A percentile compares a stretch with the other conserved stretches of the same genome.
These are phyloP conservation scores for Veloboletus limbatus DNA, from an alignment of 1,284 basidiomycete genomes.

Conservation along the genomic window DNA sequence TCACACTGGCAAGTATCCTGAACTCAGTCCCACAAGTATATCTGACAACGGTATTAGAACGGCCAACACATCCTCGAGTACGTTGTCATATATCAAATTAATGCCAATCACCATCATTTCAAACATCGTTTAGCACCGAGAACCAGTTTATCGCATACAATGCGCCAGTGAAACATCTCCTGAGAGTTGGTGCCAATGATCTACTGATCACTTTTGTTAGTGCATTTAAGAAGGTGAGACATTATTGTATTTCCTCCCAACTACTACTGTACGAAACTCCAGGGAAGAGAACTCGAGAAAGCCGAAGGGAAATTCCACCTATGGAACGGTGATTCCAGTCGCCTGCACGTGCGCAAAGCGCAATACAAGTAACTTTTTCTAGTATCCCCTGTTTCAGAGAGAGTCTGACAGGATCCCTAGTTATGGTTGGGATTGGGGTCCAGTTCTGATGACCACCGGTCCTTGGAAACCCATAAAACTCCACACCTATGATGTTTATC, in stretches of 20 bases:
- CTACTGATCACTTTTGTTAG: slow-evolving; percentile 72
- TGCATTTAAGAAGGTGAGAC: slow-evolving; percentile 64
- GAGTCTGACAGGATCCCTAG: slow-evolving; percentile 37
- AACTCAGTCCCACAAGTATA: not conserved
- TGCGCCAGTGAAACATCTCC: slow-evolving; percentile 49
- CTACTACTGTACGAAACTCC: slow-evolving; percentile 3
- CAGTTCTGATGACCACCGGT: slow-evolving; percentile 72
- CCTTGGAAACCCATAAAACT: slow-evolving; percentile 78
- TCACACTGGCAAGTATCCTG: slow-evolving; percentile 55
- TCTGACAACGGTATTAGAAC: slow-evolving; percentile 48
- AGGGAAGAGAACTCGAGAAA: slow-evolving; percentile 69
- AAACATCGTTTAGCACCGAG: slow-evolving; percentile 43
- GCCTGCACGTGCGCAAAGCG: slow-evolving; percentile 85
- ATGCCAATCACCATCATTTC: not conserved
- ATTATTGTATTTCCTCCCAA: not conserved
- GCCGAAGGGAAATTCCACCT: slow-evolving; percentile 55
- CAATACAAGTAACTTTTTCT: slow-evolving; percentile 65
- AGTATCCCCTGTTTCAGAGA: not conserved
- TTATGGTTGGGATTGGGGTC: slow-evolving; percentile 88
- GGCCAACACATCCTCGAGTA: slow-evolving; percentile 62
- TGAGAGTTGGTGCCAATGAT: slow-evolving; percentile 63
- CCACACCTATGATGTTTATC: slow-evolving; percentile 61
- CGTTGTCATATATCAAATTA: slow-evolving; percentile 17
- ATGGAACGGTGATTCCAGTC: slow-evolving; percentile 87
- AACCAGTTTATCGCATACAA: slow-evolving; percentile 82